Base-by-base conservation (phyloP, 495 filamentous ascomycete genomes). In the Gamarada debralockiae region DNA sequence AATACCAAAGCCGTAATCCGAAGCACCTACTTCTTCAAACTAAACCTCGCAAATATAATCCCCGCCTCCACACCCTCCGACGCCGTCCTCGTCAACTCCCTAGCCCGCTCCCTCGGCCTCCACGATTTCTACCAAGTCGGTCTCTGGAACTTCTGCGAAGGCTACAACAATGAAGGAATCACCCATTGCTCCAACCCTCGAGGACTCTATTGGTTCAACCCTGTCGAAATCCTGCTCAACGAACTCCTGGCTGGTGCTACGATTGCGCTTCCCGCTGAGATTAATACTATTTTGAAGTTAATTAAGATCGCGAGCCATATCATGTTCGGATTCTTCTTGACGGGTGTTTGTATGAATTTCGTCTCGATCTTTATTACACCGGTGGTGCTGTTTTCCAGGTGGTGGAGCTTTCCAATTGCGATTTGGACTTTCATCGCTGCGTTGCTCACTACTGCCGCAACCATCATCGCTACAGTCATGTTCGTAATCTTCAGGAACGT, bases 51-150 rank as follows among this genome's bases (percentile, higher is more conserved):
- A 67, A 78, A 93, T 58, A 86, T 97, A 63, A 84, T 96, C 48
- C 80, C 90, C 14, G 88, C 89, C 20, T 87, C 91, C 60, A 85
- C 83, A 22, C 23, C 43, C 22, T 71, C 70, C 4, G 49, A 56
- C 24, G 40, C 60, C 18, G 12, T 21, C 5, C 37, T 96, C 12
- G 86, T 95, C 70, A 96, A 96, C 70, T 85, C 77, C 48, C 89
- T 96, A 52, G 91, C 91, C n/a, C 87, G 86, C 36, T 85, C 85
- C 10, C 77, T 97, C 43, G 92, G 92, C 6, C 73, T 96, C 15
- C 89, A 95, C 58, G 92, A 96, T 69, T 97, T 93, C 70, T 97
- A 97, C 66, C 84, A 89, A 60, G 90, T 95, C 31, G 92, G 92
- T 4, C 66, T 96, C 12, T 97, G 91, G 91, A 83, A 80, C 31